phyloP scores from a whole-genome alignment of 352 stramenopile species.

The Stramenopiles sp. region DNA sequence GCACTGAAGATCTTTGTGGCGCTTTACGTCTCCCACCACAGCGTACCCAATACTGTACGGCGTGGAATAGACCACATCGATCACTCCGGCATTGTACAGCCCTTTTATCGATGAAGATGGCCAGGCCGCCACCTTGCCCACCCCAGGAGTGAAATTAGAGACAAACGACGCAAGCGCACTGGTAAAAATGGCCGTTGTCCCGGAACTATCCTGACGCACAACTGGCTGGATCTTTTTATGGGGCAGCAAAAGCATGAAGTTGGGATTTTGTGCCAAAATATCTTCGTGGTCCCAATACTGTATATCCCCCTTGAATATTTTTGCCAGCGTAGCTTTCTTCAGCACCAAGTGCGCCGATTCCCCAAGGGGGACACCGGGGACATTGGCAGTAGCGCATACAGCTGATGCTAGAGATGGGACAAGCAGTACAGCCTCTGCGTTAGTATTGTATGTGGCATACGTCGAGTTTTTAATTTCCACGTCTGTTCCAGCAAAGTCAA shows the following conservation, averaged over 20 bases:
- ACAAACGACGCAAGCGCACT: constrained; percentile 13
- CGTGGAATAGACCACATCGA: constrained; percentile 1
- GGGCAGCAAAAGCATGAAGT: not conserved
- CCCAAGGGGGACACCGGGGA: not conserved
- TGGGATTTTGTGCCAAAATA: not conserved
- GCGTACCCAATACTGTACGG: constrained; percentile 16
- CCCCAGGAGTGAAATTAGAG: not conserved
- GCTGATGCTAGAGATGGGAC: not conserved
- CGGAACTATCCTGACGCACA: constrained; percentile 16
- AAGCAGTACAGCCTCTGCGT: not conserved
- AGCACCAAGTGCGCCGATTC: not conserved
- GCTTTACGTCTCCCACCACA: constrained; percentile 15
- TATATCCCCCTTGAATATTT: not conserved
- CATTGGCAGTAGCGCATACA: not conserved
- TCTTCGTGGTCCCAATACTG: not conserved
- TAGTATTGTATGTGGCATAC: not conserved
- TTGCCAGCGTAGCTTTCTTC: not conserved
- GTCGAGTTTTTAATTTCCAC: not conserved
- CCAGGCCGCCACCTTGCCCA: not conserved
- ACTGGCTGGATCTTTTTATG: constrained; percentile 15
- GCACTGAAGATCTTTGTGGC: not conserved
- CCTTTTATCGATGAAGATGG: not conserved
- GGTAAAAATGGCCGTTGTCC: constrained; percentile 20
- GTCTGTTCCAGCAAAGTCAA: constrained; percentile 1
- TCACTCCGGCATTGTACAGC: constrained; percentile 14